These are phyloP conservation scores for Lactifluus echinatus DNA, from an alignment of 768 basidiomycete genomes.

Conservation along the genomic window DNA sequence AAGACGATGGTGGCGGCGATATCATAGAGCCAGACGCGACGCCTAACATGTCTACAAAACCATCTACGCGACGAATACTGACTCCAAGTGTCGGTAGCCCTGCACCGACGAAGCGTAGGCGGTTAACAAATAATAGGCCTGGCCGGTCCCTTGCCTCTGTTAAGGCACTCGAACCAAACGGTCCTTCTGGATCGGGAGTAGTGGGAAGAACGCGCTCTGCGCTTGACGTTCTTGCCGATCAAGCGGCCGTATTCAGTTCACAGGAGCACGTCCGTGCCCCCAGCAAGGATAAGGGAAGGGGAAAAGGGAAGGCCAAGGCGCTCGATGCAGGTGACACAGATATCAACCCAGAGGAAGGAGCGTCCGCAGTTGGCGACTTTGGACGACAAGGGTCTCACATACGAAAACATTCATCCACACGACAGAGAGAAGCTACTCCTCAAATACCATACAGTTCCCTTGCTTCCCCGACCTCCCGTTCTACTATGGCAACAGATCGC, in stretches of 20 bases:
- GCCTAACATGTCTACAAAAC: slow-evolving; percentile 4
- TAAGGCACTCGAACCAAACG: background rate
- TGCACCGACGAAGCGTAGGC: slow-evolving; percentile 32
- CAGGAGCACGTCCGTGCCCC: slow-evolving; percentile 23
- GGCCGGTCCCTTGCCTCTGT: slow-evolving; percentile 3
- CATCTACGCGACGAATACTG: slow-evolving; percentile 25
- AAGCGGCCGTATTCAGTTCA: slow-evolving; percentile 45
- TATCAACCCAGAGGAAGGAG: background rate
- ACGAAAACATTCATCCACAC: background rate
- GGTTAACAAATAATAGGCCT: slow-evolving; percentile 16
- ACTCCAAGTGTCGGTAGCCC: slow-evolving; percentile 28
- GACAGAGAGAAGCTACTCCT: background rate
- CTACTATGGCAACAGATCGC: background rate
- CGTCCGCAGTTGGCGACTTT: background rate
- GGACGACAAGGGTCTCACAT: background rate
- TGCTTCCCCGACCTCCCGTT: background rate
- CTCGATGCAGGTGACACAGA: background rate
- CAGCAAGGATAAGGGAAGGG: slow-evolving; percentile 17
- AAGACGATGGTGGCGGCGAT: slow-evolving; percentile 11
- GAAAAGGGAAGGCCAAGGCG: slow-evolving; percentile 12
- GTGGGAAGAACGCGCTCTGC: slow-evolving; percentile 28
- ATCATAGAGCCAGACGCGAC: slow-evolving; percentile 19
- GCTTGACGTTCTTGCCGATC: slow-evolving; percentile 66
- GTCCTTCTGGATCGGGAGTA: background rate
- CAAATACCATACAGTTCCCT: background rate